Evolutionary conservation across 2,329 filamentous ascomycete genomes (phyloP).

Genomic region (Ascochyta rabiei): DNA sequence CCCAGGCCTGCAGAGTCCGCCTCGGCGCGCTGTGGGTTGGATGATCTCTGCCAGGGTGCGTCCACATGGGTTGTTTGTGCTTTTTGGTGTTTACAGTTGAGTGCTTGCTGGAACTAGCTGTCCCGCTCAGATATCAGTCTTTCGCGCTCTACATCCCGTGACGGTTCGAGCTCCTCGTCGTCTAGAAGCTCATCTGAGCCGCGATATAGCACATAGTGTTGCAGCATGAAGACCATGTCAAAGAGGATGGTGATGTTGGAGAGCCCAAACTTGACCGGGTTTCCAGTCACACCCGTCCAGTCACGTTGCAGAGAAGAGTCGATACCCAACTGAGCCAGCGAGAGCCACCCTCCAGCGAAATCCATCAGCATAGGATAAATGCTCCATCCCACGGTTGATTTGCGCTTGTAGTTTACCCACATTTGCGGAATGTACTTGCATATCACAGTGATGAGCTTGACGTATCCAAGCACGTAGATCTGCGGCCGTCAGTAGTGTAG

Average conservation of each 20-base stretch:
- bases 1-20: not conserved
- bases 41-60: not conserved
- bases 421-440: conserved; percentile 83
- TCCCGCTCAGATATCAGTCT: conserved; percentile 26
- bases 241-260: conserved; percentile 87
- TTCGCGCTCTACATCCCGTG: conserved; percentile 29
- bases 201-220: conserved; percentile 84
- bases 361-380: conserved; percentile 86
- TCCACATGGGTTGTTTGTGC: not conserved
- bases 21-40: not conserved
- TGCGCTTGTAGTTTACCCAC: conserved; percentile 79
- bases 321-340: conserved; percentile 78
- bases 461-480: conserved; percentile 76
- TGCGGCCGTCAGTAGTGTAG: conserved; percentile 11
- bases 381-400: conserved; percentile 86
- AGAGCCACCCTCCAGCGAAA: conserved; percentile 79
- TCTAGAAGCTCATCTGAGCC: conserved; percentile 32
- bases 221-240: conserved; percentile 82
- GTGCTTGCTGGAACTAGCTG: no score
- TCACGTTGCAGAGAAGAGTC: conserved; percentile 84
- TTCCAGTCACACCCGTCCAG: conserved; percentile 90
- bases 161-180: conserved; percentile 25
- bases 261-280: conserved; percentile 87
- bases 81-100: not conserved
- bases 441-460: conserved; percentile 86